Evolutionary conservation across 2,329 filamentous ascomycete genomes (phyloP).

Genomic region (Paracorniculantispora psalliotae): DNA sequence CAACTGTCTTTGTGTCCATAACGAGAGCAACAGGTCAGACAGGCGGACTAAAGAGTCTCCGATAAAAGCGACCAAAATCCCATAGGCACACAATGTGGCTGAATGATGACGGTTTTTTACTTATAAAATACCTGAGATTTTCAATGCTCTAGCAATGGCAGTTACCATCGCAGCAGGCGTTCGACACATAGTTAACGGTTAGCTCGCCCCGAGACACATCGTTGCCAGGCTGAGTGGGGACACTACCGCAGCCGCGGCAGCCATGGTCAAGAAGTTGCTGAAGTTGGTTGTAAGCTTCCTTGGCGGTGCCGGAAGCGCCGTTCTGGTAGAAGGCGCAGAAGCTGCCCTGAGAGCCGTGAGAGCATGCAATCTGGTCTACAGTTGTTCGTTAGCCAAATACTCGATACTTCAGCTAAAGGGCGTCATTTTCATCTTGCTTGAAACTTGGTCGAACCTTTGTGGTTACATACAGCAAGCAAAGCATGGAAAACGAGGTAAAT

Average conservation of each 20-base stretch:
- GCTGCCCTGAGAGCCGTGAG: slow-evolving; percentile 12
- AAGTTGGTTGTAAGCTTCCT: slow-evolving; percentile 7
- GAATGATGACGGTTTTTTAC: no score
- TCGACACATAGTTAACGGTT: slow-evolving; percentile 11
- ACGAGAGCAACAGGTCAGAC: no score
- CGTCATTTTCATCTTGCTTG: no score
- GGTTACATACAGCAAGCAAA: no score
- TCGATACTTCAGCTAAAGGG: neutral
- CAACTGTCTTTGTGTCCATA: no score
- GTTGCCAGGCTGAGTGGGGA: slow-evolving; percentile 11
- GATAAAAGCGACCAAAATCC: no score
- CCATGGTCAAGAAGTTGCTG: slow-evolving; percentile 13
- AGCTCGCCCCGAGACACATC: slow-evolving; percentile 14
- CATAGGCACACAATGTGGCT: no score
- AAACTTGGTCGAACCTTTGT: no score
- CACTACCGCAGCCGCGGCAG: slow-evolving; percentile 12
- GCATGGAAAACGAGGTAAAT: no score
- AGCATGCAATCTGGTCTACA: slow-evolving; percentile 15
- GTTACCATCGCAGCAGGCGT: slow-evolving; percentile 5
- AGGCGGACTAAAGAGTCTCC: no score
- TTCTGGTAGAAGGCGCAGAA: slow-evolving; percentile 13
- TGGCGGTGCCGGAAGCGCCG: slow-evolving; percentile 9
- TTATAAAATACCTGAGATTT: no score
- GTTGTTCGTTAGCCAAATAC: neutral
- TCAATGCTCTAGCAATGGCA: slow-evolving; percentile 11